phyloP scores from a whole-genome alignment of 129 eudicot genomes.

The Flaveria brownii region DNA sequence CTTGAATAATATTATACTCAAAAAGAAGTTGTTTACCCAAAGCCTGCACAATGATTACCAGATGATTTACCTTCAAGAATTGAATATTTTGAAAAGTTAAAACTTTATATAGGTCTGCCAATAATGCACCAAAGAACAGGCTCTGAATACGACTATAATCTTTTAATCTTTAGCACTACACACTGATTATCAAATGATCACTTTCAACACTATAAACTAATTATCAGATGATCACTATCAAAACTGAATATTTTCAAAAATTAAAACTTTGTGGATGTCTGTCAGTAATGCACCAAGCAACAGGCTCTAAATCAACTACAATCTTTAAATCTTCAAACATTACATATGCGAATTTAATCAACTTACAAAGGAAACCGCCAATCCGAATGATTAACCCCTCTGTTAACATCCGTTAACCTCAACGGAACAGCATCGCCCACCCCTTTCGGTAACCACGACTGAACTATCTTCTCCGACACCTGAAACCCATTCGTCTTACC shows the following conservation, averaged over 20 bases:
- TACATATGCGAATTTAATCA: not conserved
- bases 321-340: not conserved
- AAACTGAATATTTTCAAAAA: no score
- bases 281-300: no score
- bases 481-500: slow-evolving; percentile 50
- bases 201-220: no score
- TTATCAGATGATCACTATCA: no score
- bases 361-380: slow-evolving; percentile 91
- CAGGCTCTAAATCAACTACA: no score
- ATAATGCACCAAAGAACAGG: no score
- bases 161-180: no score
- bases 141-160: no score
- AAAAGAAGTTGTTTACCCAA: not conserved
- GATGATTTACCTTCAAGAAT: not conserved
- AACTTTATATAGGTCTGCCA: not conserved
- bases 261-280: no score
- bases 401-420: slow-evolving; percentile 70
- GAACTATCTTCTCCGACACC: slow-evolving; percentile 53
- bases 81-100: not conserved
- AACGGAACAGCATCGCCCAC: slow-evolving; percentile 43
- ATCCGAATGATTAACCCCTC: slow-evolving; percentile 48
- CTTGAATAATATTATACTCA: not conserved
- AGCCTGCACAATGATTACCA: not conserved
- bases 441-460: slow-evolving; percentile 67
- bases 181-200: no score